A percentile compares a stretch with the other conserved stretches of the same genome.
Conservation (phyloP, 495 filamentous ascomycete species). For the Clohesyomyces aquaticus region DNA sequence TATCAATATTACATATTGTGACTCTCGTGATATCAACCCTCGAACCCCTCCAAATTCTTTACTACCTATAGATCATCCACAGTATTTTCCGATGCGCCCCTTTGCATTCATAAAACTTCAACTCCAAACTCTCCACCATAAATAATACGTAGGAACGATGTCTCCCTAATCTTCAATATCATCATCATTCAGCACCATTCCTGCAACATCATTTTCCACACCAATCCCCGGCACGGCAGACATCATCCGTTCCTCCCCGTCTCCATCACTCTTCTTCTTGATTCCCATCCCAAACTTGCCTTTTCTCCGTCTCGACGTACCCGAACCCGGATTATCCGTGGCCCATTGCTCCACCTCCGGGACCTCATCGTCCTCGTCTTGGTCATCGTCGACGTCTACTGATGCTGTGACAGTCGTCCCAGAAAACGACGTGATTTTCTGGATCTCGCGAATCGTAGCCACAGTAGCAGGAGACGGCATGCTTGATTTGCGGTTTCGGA, state of each 20-base stretch:
- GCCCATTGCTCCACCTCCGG: constrained; percentile 56
- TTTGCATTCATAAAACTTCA: not conserved
- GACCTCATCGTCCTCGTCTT: constrained; percentile 49
- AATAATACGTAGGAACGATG: not conserved
- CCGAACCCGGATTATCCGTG: constrained; percentile 51
- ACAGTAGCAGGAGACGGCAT: constrained; percentile 37
- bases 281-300: constrained; percentile 21
- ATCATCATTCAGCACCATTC: constrained; percentile 84
- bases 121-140: not conserved
- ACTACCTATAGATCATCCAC: no score
- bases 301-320: constrained; percentile 12
- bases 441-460: constrained; percentile 56
- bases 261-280: constrained; percentile 13
- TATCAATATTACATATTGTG: no score
- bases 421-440: constrained; percentile 69
- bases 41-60: no score
- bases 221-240: constrained; percentile 13
- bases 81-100: no score
- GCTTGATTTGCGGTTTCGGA: constrained; percentile 39
- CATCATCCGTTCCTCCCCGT: no score
- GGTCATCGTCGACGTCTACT: constrained; percentile 38
- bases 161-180: constrained; percentile 85
- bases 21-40: no score
- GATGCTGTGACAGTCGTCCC: constrained; percentile 50
- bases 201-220: constrained; percentile 58